Percentiles rank a stretch among this genome's conserved stretches.
These are phyloP conservation scores for Clavispora carvajalis DNA, from an alignment of 805 yeast species.

Conservation along the genomic window DNA sequence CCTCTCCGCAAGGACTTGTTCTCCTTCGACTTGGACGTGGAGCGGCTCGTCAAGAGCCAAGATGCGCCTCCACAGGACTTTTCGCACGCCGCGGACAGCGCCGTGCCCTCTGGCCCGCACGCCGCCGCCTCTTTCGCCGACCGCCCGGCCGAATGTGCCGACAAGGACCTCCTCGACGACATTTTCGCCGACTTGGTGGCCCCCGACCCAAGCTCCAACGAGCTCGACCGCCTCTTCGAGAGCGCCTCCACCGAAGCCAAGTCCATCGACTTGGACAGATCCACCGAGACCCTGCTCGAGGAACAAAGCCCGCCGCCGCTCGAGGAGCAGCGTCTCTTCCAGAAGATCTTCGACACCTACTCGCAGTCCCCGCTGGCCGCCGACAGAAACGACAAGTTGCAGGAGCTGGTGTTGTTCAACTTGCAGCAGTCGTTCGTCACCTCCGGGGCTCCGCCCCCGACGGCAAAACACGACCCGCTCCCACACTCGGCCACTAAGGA, in stretches of 20 bases:
- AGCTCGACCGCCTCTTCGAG: not conserved
- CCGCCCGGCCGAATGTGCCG: not conserved
- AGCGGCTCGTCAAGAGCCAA: not conserved
- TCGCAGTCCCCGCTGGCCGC: conserved; percentile 4
- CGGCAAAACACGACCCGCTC: conserved; percentile 1
- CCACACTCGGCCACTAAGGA: not conserved
- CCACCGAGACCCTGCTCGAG: not conserved
- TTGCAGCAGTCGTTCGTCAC: conserved; percentile 11
- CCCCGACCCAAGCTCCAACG: conserved; percentile 1
- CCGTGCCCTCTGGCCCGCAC: too few relatives aligned
- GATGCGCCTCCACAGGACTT: too few relatives aligned
- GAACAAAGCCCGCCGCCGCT: not conserved
- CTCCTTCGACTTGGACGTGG: not conserved
- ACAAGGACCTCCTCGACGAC: conserved; percentile 5
- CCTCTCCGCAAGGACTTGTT: not conserved
- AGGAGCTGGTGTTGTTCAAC: conserved; percentile 9
- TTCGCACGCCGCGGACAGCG: too few relatives aligned
- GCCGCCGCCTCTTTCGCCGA: too few relatives aligned
- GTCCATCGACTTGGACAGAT: conserved; percentile 2
- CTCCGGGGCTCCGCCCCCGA: not conserved
- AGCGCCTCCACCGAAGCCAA: not conserved
- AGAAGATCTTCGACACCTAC: conserved; percentile 14
- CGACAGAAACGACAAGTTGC: conserved; percentile 3
- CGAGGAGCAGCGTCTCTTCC: conserved; percentile 13
- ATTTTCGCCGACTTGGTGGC: conserved; percentile 6